Conservation (phyloP, 495 filamentous ascomycete species). For the Lepidopterella palustris region DNA sequence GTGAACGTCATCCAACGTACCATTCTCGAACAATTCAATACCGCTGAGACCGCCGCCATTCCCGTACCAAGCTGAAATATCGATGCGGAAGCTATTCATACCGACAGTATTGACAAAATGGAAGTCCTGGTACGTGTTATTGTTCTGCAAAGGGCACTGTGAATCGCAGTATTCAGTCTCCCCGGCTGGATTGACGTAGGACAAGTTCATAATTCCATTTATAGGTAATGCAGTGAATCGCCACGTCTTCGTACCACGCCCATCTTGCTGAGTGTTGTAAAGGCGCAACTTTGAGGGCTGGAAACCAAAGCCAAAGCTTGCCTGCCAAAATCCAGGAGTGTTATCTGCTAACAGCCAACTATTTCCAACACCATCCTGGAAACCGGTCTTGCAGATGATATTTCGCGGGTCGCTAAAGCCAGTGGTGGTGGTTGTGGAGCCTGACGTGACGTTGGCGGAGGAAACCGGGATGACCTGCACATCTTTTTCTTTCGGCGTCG, state of each 20-base stretch:
- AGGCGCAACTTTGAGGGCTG: conserved; percentile 78
- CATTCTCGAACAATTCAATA: conserved; percentile 81
- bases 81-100: conserved; percentile 82
- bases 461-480: conserved; percentile 78
- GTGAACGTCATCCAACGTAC: conserved; percentile 32
- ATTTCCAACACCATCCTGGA: conserved; percentile 54
- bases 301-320: conserved; percentile 74
- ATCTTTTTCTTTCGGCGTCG: conserved; percentile 49
- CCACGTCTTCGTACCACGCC: conserved; percentile 80
- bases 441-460: conserved; percentile 63
- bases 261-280: conserved; percentile 82
- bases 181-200: conserved; percentile 71
- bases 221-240: conserved; percentile 74
- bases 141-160: conserved; percentile 65
- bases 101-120: conserved; percentile 78
- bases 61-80: conserved; percentile 82
- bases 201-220: conserved; percentile 94
- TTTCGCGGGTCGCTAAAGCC: conserved; percentile 75
- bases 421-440: conserved; percentile 49
- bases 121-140: conserved; percentile 74
- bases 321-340: conserved; percentile 75
- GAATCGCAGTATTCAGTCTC: conserved; percentile 64
- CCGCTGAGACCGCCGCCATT: conserved; percentile 79
- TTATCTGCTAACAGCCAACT: conserved; percentile 84
- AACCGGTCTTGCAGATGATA: conserved; percentile 71